These are phyloP conservation scores for Nakaseomyces sp. DNA, from an alignment of 1,139 yeast species.

Conservation along the genomic window DNA sequence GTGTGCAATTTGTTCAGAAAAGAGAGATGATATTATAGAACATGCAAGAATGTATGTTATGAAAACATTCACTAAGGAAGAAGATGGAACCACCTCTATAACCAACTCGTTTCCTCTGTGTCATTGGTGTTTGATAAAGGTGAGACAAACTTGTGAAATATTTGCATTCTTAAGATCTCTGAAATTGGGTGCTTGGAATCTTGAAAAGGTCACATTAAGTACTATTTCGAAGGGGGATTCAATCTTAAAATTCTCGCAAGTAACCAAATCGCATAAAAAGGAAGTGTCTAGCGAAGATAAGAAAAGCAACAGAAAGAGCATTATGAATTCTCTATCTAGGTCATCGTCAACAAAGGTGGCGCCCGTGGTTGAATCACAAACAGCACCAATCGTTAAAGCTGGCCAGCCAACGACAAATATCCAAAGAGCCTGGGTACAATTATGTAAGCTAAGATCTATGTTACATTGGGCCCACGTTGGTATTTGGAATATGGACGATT, in stretches of 20 bases:
- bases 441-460: constrained; percentile 46
- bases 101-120: constrained; percentile 61
- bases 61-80: constrained; percentile 33
- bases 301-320: constrained; percentile 21
- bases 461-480: constrained; percentile 86
- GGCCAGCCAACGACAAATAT: constrained; percentile 17
- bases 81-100: constrained; percentile 28
- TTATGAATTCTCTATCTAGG: constrained; percentile 9
- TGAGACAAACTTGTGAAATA: constrained; percentile 72
- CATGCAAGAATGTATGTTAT: constrained; percentile 71
- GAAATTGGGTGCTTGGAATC: constrained; percentile 43
- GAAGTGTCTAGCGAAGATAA: constrained; percentile 11
- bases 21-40: constrained; percentile 56
- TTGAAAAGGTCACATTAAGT: constrained; percentile 33
- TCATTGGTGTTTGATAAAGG: constrained; percentile 67
- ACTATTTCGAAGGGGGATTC: constrained; percentile 16
- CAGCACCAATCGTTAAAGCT: background rate
- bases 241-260: constrained; percentile 11
- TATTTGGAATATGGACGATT: constrained; percentile 34
- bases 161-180: constrained; percentile 64
- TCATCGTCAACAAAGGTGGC: constrained; percentile 1
- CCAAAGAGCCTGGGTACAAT: constrained; percentile 49
- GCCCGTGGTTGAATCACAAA: background rate
- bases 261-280: constrained; percentile 7
- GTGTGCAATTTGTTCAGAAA: constrained; percentile 79